Evolutionary conservation across 2,329 filamentous ascomycete species (phyloP), one percentile per base, ranked within the genome.

Genomic region (Fusarium foetens): DNA sequence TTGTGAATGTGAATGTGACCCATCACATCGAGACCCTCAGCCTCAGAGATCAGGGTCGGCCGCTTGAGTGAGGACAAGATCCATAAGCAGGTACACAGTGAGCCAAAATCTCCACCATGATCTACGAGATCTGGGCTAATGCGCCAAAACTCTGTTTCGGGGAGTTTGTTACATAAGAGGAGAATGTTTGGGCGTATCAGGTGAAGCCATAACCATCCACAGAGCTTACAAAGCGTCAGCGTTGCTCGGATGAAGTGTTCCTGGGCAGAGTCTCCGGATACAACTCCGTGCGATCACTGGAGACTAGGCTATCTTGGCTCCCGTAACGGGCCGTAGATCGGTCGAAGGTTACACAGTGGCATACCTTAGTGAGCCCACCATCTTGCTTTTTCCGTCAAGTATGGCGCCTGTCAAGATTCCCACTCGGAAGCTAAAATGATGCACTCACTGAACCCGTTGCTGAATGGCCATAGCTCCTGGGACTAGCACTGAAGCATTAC

Each of bases 341-440:
- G 25, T 35, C 31, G 12, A 25, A 58, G 21, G 27, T 63, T 23
- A 35, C 41, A 49, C 38, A 33, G 35, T 53, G 45, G 27, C 66
- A 71, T 68, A 60, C 42, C 71, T 43, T 42, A 46, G 14, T 45
- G n/a, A 29, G 9, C 19, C 19, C 27, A 42, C 25, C 35, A 67
- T 66, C 31, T 41, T 71, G 46, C 62, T 61, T 51, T 48, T 58
- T 68, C 68, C 68, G 49, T 46, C 36, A 8, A 38, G 53, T 57
- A 45, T 57, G 49, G 49, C 62, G 54, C 42, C 53, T 58, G 58
- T 64, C 62, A 54, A 58, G 59, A 59, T 58, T 57, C 33, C 57
- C 41, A 29, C 48, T 41, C 38, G 29, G 63, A 71, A 71, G 62
- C 67, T 65, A 73, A 71, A 51, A 33, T 23, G 11, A 35, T 27